Conservation (phyloP, 768 basidiomycete genomes). For the Rickenella mellea region DNA sequence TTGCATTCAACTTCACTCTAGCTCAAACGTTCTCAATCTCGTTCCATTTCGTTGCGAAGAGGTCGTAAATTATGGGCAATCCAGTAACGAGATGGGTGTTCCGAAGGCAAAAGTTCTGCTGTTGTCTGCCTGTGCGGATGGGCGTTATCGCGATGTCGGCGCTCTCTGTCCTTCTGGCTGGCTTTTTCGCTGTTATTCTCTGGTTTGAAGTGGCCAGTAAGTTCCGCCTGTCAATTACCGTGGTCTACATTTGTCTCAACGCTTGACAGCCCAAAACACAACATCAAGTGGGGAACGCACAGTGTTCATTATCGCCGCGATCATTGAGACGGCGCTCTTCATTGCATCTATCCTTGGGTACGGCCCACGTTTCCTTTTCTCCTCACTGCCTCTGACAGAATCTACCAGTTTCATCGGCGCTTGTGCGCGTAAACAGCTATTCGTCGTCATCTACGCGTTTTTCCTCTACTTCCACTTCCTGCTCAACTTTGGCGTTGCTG, state of each 20-base stretch:
- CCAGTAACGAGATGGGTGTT: conserved; percentile 19
- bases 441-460: conserved; percentile 47
- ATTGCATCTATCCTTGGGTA: conserved; percentile 50
- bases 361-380: conserved; percentile 7
- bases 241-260: too few relatives aligned
- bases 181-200: conserved; percentile 39
- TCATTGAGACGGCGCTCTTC: conserved; percentile 46
- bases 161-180: conserved; percentile 45
- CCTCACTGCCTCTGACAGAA: conserved; percentile 1
- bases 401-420: conserved; percentile 48
- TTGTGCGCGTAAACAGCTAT: conserved; percentile 50
- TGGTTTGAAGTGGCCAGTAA: conserved; percentile 58
- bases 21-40: too few relatives aligned
- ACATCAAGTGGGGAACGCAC: conserved; percentile 24
- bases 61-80: too few relatives aligned
- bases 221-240: too few relatives aligned
- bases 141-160: conserved; percentile 49
- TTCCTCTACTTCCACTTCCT: conserved; percentile 49
- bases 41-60: too few relatives aligned
- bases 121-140: conserved; percentile 51
- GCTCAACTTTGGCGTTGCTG: conserved; percentile 42
- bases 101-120: conserved; percentile 48
- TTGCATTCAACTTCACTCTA: too few relatives aligned
- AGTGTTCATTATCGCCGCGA: conserved; percentile 39
- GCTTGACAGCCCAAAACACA: conserved; percentile 10